phyloP scores from a whole-genome alignment of 768 basidiomycete species.

The Amanita rubescens region DNA sequence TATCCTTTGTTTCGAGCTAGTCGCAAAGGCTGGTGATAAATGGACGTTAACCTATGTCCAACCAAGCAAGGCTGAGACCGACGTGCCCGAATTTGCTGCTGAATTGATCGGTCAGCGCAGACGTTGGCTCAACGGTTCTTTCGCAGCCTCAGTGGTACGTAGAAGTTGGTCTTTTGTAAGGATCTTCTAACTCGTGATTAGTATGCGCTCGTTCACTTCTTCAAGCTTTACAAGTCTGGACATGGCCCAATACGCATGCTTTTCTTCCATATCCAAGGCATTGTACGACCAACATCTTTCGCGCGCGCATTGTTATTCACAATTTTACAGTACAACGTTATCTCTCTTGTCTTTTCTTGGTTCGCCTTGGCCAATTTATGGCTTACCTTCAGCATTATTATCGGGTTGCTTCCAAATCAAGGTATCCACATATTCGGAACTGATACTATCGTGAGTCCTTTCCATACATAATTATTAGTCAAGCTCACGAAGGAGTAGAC shows the following conservation, averaged over 20 bases:
- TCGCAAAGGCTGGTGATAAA: conserved; percentile 78
- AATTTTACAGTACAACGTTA: conserved; percentile 64
- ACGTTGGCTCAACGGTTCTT: conserved; percentile 95
- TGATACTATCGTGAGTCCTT: conserved; percentile 46
- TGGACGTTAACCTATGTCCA: conserved; percentile 93
- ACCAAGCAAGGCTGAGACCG: conserved; percentile 92
- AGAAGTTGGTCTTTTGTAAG: neutral
- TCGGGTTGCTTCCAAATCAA: conserved; percentile 67
- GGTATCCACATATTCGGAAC: conserved; percentile 66
- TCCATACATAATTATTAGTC: neutral
- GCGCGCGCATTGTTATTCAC: neutral
- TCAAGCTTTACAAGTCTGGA: conserved; percentile 76
- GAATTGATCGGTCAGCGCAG: conserved; percentile 94
- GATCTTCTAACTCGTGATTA: conserved; percentile 18
- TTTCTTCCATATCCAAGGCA: conserved; percentile 90
- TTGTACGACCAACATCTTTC: conserved; percentile 46
- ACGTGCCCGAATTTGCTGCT: conserved; percentile 88
- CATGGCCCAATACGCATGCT: conserved; percentile 92
- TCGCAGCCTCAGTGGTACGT: conserved; percentile 78
- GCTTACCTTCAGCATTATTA: conserved; percentile 94
- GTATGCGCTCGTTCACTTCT: conserved; percentile 94
- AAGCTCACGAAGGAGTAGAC: conserved; percentile 41
- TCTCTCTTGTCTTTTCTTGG: conserved; percentile 85
- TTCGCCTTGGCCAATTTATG: conserved; percentile 89
- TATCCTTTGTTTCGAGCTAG: conserved; percentile 95